Evolutionary conservation across 192 early-diverging fungal species (phyloP).

Genomic region (Spizellomyces punctatus): DNA sequence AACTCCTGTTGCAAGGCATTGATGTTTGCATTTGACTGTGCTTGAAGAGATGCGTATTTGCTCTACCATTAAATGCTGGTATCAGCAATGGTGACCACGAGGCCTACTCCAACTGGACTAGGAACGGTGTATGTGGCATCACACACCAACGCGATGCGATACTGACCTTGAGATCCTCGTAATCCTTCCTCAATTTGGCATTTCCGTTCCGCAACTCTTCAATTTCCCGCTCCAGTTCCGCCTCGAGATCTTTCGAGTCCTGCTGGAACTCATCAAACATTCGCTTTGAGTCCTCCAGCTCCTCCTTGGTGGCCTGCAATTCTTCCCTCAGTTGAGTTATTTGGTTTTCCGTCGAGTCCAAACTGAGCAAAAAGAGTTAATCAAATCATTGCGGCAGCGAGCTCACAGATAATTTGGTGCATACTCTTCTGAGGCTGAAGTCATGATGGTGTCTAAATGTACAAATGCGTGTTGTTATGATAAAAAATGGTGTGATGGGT

Average conservation of each 20-base stretch:
- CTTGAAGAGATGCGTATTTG: not conserved
- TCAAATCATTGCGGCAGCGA: too few relatives aligned
- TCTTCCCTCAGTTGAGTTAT: not conserved
- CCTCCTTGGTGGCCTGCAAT: not conserved
- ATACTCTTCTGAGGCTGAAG: too few relatives aligned
- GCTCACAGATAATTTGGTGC: too few relatives aligned
- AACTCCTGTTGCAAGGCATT: conserved; percentile 10
- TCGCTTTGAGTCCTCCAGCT: conserved; percentile 8
- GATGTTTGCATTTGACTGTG: not conserved
- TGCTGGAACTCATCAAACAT: conserved; percentile 4
- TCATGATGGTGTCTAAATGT: too few relatives aligned
- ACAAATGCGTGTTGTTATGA: too few relatives aligned
- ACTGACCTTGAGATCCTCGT: not conserved
- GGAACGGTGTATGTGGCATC: not conserved
- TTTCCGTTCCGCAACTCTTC: not conserved
- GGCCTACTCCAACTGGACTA: too few relatives aligned
- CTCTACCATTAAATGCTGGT: not conserved
- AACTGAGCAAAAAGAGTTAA: too few relatives aligned
- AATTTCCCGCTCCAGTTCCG: conserved; percentile 7
- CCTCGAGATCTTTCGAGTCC: conserved; percentile 10
- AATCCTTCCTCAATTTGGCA: not conserved
- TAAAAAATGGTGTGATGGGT: too few relatives aligned
- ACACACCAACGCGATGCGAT: not conserved
- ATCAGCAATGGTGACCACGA: not conserved
- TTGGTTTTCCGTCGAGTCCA: not conserved